Evolutionary conservation across 2,329 filamentous ascomycete species (phyloP), one percentile per base, ranked within the genome.

Genomic region (Sporothrix globosa): DNA sequence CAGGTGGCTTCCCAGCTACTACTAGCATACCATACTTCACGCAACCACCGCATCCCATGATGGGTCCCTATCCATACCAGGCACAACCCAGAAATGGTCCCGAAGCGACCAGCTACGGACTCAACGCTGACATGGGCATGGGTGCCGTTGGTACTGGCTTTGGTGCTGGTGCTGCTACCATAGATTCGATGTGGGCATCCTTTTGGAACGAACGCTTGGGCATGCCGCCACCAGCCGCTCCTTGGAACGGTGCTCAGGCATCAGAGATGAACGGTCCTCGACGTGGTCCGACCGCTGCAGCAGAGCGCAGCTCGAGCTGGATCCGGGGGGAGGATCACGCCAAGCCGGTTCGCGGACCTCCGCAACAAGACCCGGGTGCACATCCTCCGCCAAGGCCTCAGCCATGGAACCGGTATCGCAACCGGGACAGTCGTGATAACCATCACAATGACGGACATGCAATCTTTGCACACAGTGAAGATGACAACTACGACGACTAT

Each of bases 391-490:
- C 58, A 17, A 30, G 24, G 4, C 34, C 58, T 34, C 46, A 24
- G 6, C 68, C 34, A 24, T 70, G 60, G 60, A 46, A 30, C 46
- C 60, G 50, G 52, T 70, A 70, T 52, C 21, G 53, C 19, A 48
- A 41, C 39, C 39, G 53, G n/a, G 34, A 9, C 24, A 17, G 21
- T 21, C 52, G 46, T 4, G 39, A 60, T 39, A 39, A 60, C 44
- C 30, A n/a, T 2, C 41, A 65, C 41, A n/a, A 52, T 3, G 50
- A 60, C n/a, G 44, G 61, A 21, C 58, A 46, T 2, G 39, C 58
- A 1, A n/a, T 46, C 6, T 61, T 53, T n/a, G n/a, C 24, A 2
- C 39, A 34, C 66, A 52, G 44, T n/a, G 56, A 68, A 4, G 39
- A 58, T 7, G 67, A 67, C 1, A 27, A 34, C 9, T 58, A 69